A percentile compares a stretch with the other conserved stretches of the same genome.
Evolutionary conservation across 2,329 filamentous ascomycete species (phyloP).

Genomic region (Beauveria australis): DNA sequence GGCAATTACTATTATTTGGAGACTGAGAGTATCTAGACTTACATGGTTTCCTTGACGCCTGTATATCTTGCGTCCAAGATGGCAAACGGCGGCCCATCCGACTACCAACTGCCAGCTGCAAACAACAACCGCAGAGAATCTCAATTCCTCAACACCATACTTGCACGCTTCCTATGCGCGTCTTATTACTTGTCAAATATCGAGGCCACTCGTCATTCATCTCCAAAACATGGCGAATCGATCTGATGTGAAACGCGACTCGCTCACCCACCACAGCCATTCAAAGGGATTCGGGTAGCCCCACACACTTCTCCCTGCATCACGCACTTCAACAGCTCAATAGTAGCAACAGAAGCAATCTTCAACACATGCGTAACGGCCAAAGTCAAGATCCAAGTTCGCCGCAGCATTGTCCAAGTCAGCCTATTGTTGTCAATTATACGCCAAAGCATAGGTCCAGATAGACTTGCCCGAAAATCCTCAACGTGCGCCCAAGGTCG

Average conservation of each 20-base stretch:
- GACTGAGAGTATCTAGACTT: too few relatives aligned
- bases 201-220: neutral
- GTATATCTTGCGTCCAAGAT: neutral
- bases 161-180: neutral
- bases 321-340: neutral
- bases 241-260: neutral
- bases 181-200: neutral
- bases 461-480: neutral
- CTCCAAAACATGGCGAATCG: neutral
- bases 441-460: neutral
- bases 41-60: too few relatives aligned
- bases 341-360: neutral
- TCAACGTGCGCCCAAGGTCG: neutral
- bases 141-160: neutral
- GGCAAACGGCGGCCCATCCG: neutral
- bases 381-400: neutral
- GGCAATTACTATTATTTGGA: too few relatives aligned
- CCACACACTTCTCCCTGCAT: slow-evolving; percentile 2
- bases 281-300: neutral
- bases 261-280: neutral
- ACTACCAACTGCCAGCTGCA: neutral
- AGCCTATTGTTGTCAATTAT: neutral
- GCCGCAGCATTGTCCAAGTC: neutral
- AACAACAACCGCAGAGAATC: neutral
- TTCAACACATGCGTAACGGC: neutral